Conservation (phyloP, 2,329 filamentous ascomycete species). For the Alternaria brassicae region DNA sequence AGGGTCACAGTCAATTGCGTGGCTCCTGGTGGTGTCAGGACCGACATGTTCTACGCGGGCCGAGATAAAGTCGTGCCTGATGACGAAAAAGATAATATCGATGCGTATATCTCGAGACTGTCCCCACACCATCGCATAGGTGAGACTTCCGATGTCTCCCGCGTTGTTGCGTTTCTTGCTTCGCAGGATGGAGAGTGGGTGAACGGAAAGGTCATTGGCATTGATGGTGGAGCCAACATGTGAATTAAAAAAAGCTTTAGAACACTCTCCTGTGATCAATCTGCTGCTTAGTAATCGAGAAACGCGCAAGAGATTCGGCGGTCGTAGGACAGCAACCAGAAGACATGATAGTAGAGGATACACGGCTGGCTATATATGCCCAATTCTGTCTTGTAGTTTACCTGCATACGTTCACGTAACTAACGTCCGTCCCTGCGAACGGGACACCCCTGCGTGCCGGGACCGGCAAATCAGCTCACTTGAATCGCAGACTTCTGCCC, state of each 20-base stretch:
- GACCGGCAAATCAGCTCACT: too few species aligned
- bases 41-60: slow-evolving; percentile 47
- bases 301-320: neutral
- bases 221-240: slow-evolving; percentile 17
- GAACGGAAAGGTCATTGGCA: slow-evolving; percentile 31
- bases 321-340: neutral
- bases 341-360: too few species aligned
- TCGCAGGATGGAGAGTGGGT: slow-evolving; percentile 46
- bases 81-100: slow-evolving; percentile 25
- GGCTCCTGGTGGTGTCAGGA: slow-evolving; percentile 45
- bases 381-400: too few species aligned
- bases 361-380: too few species aligned
- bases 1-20: too few species aligned
- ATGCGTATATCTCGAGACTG: slow-evolving; percentile 52
- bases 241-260: neutral
- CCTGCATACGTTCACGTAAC: too few species aligned
- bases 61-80: slow-evolving; percentile 57
- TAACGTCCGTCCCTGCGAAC: too few species aligned
- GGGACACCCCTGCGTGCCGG: too few species aligned
- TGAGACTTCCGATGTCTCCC: slow-evolving; percentile 49
- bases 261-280: neutral
- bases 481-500: too few species aligned
- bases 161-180: slow-evolving; percentile 44
- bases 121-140: slow-evolving; percentile 56
- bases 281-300: neutral